These are phyloP conservation scores for Penicillium psychrofluorescens DNA, from an alignment of 495 filamentous ascomycete genomes.

Conservation along the genomic window DNA sequence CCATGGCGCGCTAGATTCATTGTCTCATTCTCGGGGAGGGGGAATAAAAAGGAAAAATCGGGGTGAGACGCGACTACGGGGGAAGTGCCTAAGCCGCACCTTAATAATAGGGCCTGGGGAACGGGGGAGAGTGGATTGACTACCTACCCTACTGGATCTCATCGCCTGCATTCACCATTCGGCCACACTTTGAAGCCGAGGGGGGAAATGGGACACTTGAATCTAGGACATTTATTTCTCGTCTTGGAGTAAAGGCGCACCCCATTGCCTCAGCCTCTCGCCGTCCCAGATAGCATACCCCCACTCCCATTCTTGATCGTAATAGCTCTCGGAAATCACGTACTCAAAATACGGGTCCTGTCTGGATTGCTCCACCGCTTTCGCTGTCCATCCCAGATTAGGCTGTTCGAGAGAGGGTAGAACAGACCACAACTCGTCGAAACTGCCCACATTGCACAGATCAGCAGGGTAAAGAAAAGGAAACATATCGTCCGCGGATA, in stretches of 20 bases:
- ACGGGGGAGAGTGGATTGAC: too few species aligned
- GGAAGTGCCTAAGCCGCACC: background rate
- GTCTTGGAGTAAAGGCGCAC: slow-evolving; percentile 4
- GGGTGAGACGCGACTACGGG: background rate
- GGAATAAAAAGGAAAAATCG: background rate
- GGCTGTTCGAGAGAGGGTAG: slow-evolving; percentile 3
- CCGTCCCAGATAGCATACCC: slow-evolving; percentile 6
- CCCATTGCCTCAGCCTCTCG: slow-evolving; percentile 1
- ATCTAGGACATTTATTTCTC: background rate
- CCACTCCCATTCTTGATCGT: slow-evolving; percentile 6
- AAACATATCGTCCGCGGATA: background rate
- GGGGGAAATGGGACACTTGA: too few species aligned
- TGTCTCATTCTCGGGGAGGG: background rate
- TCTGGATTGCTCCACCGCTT: background rate
- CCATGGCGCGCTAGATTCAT: slow-evolving; percentile 26
- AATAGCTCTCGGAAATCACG: background rate
- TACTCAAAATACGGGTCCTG: background rate
- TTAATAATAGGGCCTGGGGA: too few species aligned
- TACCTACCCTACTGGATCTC: too few species aligned
- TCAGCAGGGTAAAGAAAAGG: slow-evolving; percentile 2
- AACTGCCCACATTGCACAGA: slow-evolving; percentile 1
- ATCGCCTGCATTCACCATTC: too few species aligned
- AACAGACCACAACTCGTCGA: slow-evolving; percentile 2
- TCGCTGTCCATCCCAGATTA: slow-evolving; percentile 3
- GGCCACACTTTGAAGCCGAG: too few species aligned